phyloP scores from a whole-genome alignment of 2,329 filamentous ascomycete genomes.

The Exophiala viscosa region DNA sequence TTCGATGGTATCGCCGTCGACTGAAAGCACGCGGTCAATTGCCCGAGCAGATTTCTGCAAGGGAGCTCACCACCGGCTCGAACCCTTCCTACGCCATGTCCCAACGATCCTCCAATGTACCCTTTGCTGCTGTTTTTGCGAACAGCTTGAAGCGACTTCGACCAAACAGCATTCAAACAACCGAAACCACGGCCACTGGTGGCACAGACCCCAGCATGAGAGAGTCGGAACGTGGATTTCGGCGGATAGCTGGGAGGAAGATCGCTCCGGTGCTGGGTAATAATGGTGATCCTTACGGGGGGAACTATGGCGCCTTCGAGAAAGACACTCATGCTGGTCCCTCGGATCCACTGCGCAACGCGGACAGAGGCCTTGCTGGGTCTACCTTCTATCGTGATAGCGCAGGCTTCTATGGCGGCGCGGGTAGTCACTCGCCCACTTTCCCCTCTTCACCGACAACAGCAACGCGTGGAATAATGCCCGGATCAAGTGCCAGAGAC shows the following conservation, averaged over 20 bases:
- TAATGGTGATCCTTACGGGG: conserved; percentile 46
- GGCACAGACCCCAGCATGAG: conserved; percentile 23
- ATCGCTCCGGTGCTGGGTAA: conserved; percentile 45
- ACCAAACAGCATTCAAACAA: conserved; percentile 34
- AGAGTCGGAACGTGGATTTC: conserved; percentile 46
- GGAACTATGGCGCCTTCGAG: conserved; percentile 28
- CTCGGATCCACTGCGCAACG: conserved; percentile 16
- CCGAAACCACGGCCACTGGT: conserved; percentile 34
- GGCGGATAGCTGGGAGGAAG: conserved; percentile 49
- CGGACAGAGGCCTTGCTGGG: conserved; percentile 26
- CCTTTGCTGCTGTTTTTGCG: conserved; percentile 38
- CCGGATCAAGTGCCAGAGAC: conserved; percentile 12
- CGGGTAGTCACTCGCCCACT: conserved; percentile 14
- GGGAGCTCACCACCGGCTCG: conserved; percentile 21
- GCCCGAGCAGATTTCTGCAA: conserved; percentile 27
- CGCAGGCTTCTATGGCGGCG: conserved; percentile 29
- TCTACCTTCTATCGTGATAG: conserved; percentile 32
- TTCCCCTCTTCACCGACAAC: conserved; percentile 23
- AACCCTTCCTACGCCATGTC: conserved; percentile 30
- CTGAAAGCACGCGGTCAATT: conserved; percentile 27
- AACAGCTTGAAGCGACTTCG: conserved; percentile 36
- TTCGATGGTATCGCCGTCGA: conserved; percentile 49
- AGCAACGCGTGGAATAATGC: conserved; percentile 6
- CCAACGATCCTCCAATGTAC: conserved; percentile 37
- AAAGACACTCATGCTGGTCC: conserved; percentile 25